Base-by-base conservation (phyloP, 2,329 filamentous ascomycete species). In the Acrocalymma vagum region DNA sequence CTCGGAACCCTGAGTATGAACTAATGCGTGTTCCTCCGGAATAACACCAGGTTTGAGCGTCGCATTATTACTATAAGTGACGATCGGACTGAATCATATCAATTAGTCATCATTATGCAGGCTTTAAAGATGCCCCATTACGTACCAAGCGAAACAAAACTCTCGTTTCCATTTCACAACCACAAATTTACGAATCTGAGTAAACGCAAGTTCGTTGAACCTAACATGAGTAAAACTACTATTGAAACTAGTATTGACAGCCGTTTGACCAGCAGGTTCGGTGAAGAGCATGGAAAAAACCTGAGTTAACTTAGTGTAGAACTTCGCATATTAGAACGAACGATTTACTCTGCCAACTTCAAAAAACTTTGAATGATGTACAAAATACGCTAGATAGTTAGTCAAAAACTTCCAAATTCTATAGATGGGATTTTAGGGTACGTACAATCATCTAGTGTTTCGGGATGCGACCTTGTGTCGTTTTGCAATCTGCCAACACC, bases 31-130 rank as follows among this genome's bases (percentile, higher is more conserved):
- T 15, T 65, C 63, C 6, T 42, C 39, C 6, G 55, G 33, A 29
- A 66, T 53, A 1, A 73, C 55, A 1, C 66, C 66, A 4, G 15
- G 31, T 43, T 74, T 74, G 2, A 45, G 49, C 5, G 71, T 55
- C 1, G 65, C 72, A 26, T 62, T 51, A 3, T 54, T 50, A 5
- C 55, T 39, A 33, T 75, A 75, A 1, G 72, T 74, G 14, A 53
- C 60, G 8, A 76, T 67, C 0, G 67, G 60, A 13, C 72, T 74
- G 14, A 31, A 2, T 4, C 5, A 6, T 11, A 16, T 45, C n/a
- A 46, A 25, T 14, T 6, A 16, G 14, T 10, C 9, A 5, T 6
- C 9, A 24, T 17, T 5, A 33, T n/a, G 5, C 9, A 26, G 16
- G 27, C 7, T 13, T 8, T 18, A n/a, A n/a, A n/a, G n/a, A n/a